A percentile compares a stretch with the other conserved stretches of the same genome.
phyloP scores from a whole-genome alignment of 148 eudicot species.

The Rhododendron griersonianum region DNA sequence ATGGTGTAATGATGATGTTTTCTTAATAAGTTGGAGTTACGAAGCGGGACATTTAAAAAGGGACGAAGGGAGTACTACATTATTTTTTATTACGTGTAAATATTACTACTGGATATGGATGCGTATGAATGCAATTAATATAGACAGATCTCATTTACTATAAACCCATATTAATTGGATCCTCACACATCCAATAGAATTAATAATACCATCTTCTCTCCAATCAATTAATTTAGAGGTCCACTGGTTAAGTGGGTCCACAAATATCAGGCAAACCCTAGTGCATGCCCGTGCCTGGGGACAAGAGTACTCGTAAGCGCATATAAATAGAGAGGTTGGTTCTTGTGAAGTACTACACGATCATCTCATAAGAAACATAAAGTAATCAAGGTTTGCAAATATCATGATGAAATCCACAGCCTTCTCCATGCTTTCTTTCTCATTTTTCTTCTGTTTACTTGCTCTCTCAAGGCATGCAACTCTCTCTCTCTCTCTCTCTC shows the following conservation, averaged over 20 bases:
- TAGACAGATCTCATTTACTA: not conserved
- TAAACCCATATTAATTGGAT: not conserved
- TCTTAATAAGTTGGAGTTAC: no score
- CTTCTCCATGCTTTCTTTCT: not conserved
- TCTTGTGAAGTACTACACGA: not conserved
- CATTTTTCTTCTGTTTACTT: not conserved
- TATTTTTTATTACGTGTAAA: no score
- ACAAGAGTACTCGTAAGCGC: not conserved
- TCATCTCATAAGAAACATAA: not conserved
- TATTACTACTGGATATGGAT: no score
- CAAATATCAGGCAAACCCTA: no score
- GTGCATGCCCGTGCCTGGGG: no score
- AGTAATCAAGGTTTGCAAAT: not conserved
- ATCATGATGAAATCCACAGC: not conserved
- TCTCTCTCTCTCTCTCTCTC: not conserved
- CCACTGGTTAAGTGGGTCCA: not conserved
- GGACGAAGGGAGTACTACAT: no score
- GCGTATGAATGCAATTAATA: not conserved
- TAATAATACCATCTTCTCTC: not conserved
- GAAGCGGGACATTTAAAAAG: no score
- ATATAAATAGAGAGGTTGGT: not conserved
- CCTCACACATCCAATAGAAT: not conserved
- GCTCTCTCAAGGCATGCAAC: not conserved
- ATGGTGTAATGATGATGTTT: no score
- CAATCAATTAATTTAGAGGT: not conserved